Evolutionary conservation across 345 rosid species (phyloP), one percentile per base, ranked within the genome.

Genomic region (Sapria himalayana): DNA sequence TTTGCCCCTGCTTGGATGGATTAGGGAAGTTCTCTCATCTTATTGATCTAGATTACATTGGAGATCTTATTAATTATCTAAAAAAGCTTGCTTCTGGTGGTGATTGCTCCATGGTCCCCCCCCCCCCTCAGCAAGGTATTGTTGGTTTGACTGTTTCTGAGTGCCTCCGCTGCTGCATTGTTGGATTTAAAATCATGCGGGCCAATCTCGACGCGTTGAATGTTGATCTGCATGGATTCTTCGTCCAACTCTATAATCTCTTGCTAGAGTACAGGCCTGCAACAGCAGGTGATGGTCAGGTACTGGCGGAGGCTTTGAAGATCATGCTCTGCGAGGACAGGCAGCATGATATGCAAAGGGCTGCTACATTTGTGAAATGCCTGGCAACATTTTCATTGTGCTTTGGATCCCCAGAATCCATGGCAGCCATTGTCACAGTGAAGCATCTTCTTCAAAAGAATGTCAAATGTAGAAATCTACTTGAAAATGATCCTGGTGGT

Each of bases 401-500:
- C 74, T 67, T 67, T 48, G 92, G 84, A 18, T 72, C 85, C 39
- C 84, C 95, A 13, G 93, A 91, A 58, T 67, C 86, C 42, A 79
- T 84, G 86, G 57, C 66, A 91, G 95, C 92, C 22, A 56, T 89
- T 64, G 92, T 77, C 48, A 89, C 93, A 9, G 39, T 80, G 63
- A 84, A 67, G 49, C 70, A 43, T 56, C 85, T 91, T 36, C 92
- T 91, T 53, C 81, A 61, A 50, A 91, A 61, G 60, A 91, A 91
- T 43, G 64, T 69, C 8, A 84, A 91, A 62, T 84, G 95, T 62
- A 62, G 95, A 51, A 73, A 84, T 60, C 64, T 91, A 37, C 55
- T 84, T 57, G 99, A 84, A 67, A 91, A 82, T 52, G 95, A 91
- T 69, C 77, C 92, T 37, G 95, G 95, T 21, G 95, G 98, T 34